These are phyloP conservation scores for Chaetothyriales sp. DNA, from an alignment of 2,329 filamentous ascomycete genomes.

Conservation along the genomic window DNA sequence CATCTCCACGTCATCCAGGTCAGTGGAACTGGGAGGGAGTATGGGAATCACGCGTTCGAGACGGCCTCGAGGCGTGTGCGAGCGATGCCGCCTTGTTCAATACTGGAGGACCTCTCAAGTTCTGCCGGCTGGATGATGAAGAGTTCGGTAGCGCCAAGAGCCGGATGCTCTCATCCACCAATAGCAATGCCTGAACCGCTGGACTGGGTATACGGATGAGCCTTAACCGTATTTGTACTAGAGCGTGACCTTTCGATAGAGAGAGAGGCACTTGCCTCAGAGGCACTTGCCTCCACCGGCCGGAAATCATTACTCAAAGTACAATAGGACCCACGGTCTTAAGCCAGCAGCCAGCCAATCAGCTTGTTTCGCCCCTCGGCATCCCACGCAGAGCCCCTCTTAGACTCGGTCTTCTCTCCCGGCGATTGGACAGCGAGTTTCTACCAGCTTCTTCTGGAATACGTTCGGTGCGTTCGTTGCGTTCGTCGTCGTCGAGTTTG, in stretches of 20 bases:
- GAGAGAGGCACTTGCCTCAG: not conserved
- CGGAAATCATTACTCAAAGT: not conserved
- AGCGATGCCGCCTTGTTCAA: slow-evolving; percentile 71
- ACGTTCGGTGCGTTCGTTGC: not conserved
- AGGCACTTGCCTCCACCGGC: too few relatives aligned
- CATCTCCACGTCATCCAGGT: slow-evolving; percentile 40
- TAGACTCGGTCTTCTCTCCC: not conserved
- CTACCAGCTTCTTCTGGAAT: not conserved
- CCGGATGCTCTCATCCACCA: slow-evolving; percentile 1
- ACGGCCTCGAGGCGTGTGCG: slow-evolving; percentile 59
- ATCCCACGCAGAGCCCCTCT: not conserved
- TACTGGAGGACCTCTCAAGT: slow-evolving; percentile 38
- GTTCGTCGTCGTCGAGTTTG: not conserved
- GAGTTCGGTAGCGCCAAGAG: slow-evolving; percentile 38
- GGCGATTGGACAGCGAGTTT: not conserved
- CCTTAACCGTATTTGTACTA: not conserved
- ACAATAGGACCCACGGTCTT: not conserved
- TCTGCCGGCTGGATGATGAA: slow-evolving; percentile 46
- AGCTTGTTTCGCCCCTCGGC: not conserved
- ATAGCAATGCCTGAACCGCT: not conserved
- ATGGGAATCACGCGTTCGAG: slow-evolving; percentile 78
- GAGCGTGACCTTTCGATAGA: not conserved
- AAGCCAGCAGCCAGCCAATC: not conserved
- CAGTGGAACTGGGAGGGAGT: slow-evolving; percentile 98
- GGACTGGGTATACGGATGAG: not conserved